Conservation (phyloP, 169 alveolate species). For the Plasmodium gallinaceum region DNA sequence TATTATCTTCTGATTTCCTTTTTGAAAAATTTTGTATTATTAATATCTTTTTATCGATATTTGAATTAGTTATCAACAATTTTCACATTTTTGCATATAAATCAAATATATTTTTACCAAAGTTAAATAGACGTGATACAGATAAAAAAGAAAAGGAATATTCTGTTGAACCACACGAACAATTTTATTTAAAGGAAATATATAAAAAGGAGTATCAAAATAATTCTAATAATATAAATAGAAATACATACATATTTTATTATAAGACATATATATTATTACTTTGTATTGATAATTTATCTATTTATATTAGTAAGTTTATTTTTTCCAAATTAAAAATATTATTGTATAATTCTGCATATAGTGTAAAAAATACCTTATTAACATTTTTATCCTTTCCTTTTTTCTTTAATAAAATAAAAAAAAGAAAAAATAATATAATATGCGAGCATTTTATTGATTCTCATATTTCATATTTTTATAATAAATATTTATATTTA, state of each 20-base stretch:
- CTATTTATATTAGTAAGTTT: slow-evolving; percentile 25
- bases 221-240: background rate
- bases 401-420: slow-evolving; percentile 41
- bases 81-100: slow-evolving; percentile 63
- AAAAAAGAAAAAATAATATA: slow-evolving; percentile 4
- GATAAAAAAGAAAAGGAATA: background rate
- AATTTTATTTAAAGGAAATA: background rate
- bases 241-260: slow-evolving; percentile 14
- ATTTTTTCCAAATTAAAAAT: slow-evolving; percentile 13
- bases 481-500: slow-evolving; percentile 16
- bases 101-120: slow-evolving; percentile 49
- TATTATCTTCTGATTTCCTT: background rate
- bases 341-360: slow-evolving; percentile 44
- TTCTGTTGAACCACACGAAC: too few relatives aligned
- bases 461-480: slow-evolving; percentile 38
- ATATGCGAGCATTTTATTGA: slow-evolving; percentile 66
- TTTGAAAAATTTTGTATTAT: slow-evolving; percentile 48
- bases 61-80: slow-evolving; percentile 40
- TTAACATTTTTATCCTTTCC: slow-evolving; percentile 62
- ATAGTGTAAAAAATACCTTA: slow-evolving; percentile 43
- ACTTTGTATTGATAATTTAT: slow-evolving; percentile 25
- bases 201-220: background rate
- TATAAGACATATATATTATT: slow-evolving; percentile 29
- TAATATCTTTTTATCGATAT: slow-evolving; percentile 37
- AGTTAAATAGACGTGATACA: background rate